Evolutionary conservation across 805 yeast species (phyloP), one percentile per base, ranked within the genome.

Genomic region (Ogataea angusta): DNA sequence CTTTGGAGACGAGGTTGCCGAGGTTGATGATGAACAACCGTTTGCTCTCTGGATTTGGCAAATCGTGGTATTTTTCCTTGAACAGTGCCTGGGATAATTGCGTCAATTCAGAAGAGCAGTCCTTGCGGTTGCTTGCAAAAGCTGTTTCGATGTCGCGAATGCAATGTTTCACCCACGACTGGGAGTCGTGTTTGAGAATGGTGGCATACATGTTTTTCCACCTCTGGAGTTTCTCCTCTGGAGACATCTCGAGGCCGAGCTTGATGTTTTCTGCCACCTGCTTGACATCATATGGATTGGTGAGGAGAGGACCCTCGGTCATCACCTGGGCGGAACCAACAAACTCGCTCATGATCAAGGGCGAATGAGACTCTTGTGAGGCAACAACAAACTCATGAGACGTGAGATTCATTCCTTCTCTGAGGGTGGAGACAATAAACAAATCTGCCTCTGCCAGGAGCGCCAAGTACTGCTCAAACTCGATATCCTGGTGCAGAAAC

Each of bases 391-490:
- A 93, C 60, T 93, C 99, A 58, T 93, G 99, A 52, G 96, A 91
- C 0, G 98, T 90, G 56, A 93, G 70, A 54, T 93, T 93, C 89
- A 93, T 85, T 18, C 99, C 99, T 62, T 93, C 99, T 58, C 99
- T 80, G 72, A 91, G 76, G 2, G 96, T 85, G 8, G 95, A 81
- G 2, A 91, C 96, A 31, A 85, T 80, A 56, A 93, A 93, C 1
- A 79, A 70, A 50, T 87, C 95, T 1, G 98, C 96, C 57, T 89
- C 97, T 26, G 80, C 68, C 33, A 85, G 74, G 36, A 93, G 66
- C 0, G 96, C 98, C 43, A 93, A 62, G 58, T 93, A 93, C 63
- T 93, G 98, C 41, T 80, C 84, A 58, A 86, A 91, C 27, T 80
- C 90, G 39, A 93, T 77, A 51, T 91, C 97, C 60, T 88, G 95